Base-by-base conservation (phyloP, 2,329 filamentous ascomycete genomes). In the Pseudocercospora fuligena region DNA sequence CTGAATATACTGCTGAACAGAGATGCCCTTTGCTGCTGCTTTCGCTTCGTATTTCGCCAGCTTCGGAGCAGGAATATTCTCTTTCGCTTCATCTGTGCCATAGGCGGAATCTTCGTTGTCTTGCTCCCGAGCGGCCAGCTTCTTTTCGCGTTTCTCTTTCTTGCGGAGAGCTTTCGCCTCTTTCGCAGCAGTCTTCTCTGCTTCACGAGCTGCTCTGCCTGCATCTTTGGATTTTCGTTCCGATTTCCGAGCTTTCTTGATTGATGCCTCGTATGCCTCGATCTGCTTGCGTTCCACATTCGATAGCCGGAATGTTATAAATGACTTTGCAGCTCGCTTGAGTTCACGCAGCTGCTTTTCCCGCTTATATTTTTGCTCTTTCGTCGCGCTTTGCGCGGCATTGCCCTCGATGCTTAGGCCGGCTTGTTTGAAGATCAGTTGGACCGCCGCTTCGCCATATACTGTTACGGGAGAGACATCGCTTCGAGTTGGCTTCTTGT, bases 1-100 rank as follows among this genome's bases (percentile, higher is more conserved):
- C 25, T 61, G 47, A n/a, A 72, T 63, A 51, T 75, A 82, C 14
- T 73, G 70, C 46, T 81, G 77, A 5, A 82, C 69, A 0, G 77
- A 73, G 51, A 81, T 74, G 12, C 76, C 74, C 69, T 82, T 82
- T 19, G 71, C 73, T 0, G 71, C 73, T 1, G 80, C 80, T 31
- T 79, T 76, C 16, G 72, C 63, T 36, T 73, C 73, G 70, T 79
- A 80, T 14, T 74, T 64, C 9, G 68, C 66, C 21, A 71, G 72
- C 63, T 81, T 77, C 19, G 73, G 66, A 1, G 72, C 58, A 0
- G 73, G 73, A 16, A 78, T 68, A 51, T 47, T 47, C 57, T 60
- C 57, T 14, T 60, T 63, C 25, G 53, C 53, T 53, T 58, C 46
- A 43, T 53, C 59, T 47, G 36, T 60, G 19, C 61, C 57, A 43